Base-by-base conservation (phyloP, 2,329 filamentous ascomycete genomes). In the Colletotrichum sp. region DNA sequence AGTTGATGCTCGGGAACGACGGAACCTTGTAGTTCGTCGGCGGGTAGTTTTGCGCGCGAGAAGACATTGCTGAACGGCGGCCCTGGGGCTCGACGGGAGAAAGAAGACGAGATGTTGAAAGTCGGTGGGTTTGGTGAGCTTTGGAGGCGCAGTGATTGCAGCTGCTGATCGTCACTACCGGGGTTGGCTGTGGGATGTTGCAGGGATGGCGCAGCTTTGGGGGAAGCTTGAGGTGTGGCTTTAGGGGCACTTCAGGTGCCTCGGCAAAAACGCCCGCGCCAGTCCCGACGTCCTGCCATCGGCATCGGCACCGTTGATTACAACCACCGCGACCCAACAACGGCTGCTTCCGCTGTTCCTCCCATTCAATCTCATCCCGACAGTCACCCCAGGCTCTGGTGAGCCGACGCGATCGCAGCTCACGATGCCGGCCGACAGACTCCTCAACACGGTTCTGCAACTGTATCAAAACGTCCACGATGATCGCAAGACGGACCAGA, bases 1-100 rank as follows among this genome's bases (percentile, higher is more conserved):
- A 94, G 86, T 95, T 95, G 76, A 98, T 92, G 49, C 94, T 95
- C 3, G 96, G 96, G 82, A 98, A 98, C 6, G 87, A 83, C 24
- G 95, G 95, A 26, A 91, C 90, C 30, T 85, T 83, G 86, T 98
- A 97, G 82, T 78, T 79, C 15, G 81, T 67, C 18, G 90, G 90
- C 52, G 88, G 87, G 78, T 83, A 83, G 72, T 78, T 63, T 7
- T 36, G 28, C 59, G 75, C 75, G 59, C 75, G 75, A 21, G 69
- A 57, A n/a, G 69, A 72, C 69, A 72, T 72, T 57, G 24, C 26
- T 44, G 30, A 34, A 63, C 66, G 72, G 59, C 28, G 59, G 30
- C n/a, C 24, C 21, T 34, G 70, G 34, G 69, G 36, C 18, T 15
- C 34, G 49, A 28, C 6, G 24, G 39, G 30, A 55, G n/a, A 36